These are phyloP conservation scores for Trichodelitschia bisporula DNA, from an alignment of 495 filamentous ascomycete species.

Conservation along the genomic window DNA sequence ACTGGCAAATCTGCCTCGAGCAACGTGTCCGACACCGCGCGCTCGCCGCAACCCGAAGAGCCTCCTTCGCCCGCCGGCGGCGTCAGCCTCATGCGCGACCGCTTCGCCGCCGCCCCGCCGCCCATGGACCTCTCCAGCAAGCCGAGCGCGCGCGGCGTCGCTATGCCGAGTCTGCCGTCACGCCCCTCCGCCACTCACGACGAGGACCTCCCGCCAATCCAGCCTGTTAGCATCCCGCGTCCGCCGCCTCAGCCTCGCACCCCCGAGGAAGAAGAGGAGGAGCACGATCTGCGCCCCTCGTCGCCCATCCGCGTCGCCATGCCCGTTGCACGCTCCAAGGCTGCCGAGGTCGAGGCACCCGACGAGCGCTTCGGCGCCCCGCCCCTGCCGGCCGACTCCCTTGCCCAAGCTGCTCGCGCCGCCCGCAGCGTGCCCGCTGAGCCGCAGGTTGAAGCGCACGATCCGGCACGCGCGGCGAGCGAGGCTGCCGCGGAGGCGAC, in stretches of 20 bases:
- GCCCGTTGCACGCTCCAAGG: constrained; percentile 44
- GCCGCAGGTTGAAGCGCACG: constrained; percentile 23
- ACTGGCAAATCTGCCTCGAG: constrained; percentile 38
- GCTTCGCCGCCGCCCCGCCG: constrained; percentile 39
- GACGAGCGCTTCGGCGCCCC: constrained; percentile 14
- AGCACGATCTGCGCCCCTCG: constrained; percentile 18
- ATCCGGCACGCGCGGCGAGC: constrained; percentile 37
- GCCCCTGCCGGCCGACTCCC: constrained; percentile 28
- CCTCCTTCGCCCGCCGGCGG: constrained; percentile 29
- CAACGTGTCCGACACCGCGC: constrained; percentile 30
- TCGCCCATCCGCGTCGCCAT: constrained; percentile 75
- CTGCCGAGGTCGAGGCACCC: constrained; percentile 25
- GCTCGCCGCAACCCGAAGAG: constrained; percentile 24
- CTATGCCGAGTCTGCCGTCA: constrained; percentile 49
- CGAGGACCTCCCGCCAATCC: constrained; percentile 24
- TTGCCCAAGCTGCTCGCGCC: constrained; percentile 31
- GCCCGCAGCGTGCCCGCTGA: constrained; percentile 41
- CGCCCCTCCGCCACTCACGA: constrained; percentile 28
- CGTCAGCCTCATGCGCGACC: constrained; percentile 47
- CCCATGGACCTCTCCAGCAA: constrained; percentile 34
- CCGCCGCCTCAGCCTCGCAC: constrained; percentile 36
- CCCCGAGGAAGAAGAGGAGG: constrained; percentile 18
- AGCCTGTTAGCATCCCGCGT: constrained; percentile 17
- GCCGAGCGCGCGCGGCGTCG: constrained; percentile 35
- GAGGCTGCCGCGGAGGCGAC: constrained; percentile 23